phyloP scores from a whole-genome alignment of 441 rosid species.

The Populus hybrid region DNA sequence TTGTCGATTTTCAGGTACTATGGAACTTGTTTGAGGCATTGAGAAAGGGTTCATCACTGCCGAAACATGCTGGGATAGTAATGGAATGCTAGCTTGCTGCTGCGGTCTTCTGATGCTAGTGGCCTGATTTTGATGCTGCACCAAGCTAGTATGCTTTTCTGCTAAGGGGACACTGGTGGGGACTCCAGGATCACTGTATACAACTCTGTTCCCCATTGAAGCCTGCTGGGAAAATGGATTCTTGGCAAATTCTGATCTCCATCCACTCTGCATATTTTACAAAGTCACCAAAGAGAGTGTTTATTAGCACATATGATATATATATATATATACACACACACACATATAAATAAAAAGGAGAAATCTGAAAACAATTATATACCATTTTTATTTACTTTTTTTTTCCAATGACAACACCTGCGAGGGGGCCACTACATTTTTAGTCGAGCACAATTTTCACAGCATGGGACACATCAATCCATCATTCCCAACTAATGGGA shows the following conservation, averaged over 20 bases:
- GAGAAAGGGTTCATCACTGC: slow-evolving; percentile 9
- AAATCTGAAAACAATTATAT: not conserved
- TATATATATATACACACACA: too few relatives aligned
- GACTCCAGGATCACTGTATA: slow-evolving; percentile 21
- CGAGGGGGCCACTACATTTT: not conserved
- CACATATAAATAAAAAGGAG: too few relatives aligned
- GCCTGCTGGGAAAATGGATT: slow-evolving; percentile 71
- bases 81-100: slow-evolving; percentile 31
- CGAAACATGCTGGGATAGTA: slow-evolving; percentile 32
- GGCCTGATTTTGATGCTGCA: slow-evolving; percentile 25
- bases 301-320: too few relatives aligned
- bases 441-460: not conserved
- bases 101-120: slow-evolving; percentile 27
- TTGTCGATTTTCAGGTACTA: slow-evolving; percentile 28
- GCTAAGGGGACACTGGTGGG: slow-evolving; percentile 10
- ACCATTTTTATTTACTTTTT: not conserved
- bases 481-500: not conserved
- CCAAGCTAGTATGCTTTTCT: slow-evolving; percentile 12
- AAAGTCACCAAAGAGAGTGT: not conserved
- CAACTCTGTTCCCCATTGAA: slow-evolving; percentile 36
- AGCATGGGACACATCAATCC: not conserved
- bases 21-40: slow-evolving; percentile 26
- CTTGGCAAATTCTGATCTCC: slow-evolving; percentile 55
- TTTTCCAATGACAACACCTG: not conserved
- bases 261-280: slow-evolving; percentile 64